Evolutionary conservation across 495 filamentous ascomycete species (phyloP), one percentile per base, ranked within the genome.

Genomic region (Chaetomium cochliodes): DNA sequence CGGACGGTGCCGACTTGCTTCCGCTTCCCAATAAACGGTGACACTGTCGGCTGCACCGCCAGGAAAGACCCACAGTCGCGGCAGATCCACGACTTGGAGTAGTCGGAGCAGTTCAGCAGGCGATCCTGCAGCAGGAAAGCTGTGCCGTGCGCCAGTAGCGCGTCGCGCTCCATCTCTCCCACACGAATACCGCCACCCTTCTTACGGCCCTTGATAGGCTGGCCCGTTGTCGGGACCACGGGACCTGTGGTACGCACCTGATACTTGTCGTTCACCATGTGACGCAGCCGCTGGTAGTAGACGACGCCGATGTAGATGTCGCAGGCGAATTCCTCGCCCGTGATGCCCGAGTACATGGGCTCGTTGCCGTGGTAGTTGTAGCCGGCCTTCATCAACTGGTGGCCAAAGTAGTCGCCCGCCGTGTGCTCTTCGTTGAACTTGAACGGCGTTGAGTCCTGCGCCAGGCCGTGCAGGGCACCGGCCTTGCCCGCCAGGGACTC

Each of bases 211-310:
- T 98, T 97, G 79, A 98, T 92, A 28, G 94, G 94, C 75, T 98
- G 94, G 39, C 96, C 94, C 9, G 93, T 97, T 26, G 96, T 83
- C 25, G 86, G 81, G 58, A 91, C 92, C 52, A 97, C 89, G 37
- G 90, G 92, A 41, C 94, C 94, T 0, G 94, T 98, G 3, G 94
- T 97, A 73, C 94, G 87, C 63, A 98, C 94, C 77, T 98, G 94
- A 85, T 92, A 98, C 77, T 98, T 98, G 76, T 98, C 94, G 82
- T 96, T 97, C 23, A 98, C 94, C 94, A 98, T 98, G 86, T 98
- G 94, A 72, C 94, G 84, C 57, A 98, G 82, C 72, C 94, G 88
- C 75, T 98, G 94, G 83, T 98, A 98, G 81, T 97, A 96, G 63
- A 98, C 94, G 57, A 96, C 85, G 26, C 94, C 94, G 65, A 97